Base-by-base conservation (phyloP, 164 flowering plant species). In the Santalum album region DNA sequence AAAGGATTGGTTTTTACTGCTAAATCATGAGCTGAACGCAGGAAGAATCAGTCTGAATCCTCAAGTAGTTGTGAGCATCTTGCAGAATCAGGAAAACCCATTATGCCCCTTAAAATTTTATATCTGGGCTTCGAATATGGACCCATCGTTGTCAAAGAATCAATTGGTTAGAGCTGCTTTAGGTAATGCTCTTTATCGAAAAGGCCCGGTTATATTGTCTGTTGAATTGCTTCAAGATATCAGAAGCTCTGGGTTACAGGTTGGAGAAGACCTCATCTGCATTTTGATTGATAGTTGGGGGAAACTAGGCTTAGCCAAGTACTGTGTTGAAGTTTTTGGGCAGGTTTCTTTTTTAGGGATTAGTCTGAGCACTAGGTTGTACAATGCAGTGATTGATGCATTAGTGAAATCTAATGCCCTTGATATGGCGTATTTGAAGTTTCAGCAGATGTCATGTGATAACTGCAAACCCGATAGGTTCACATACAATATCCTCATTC, bases 231-330 rank as follows among this genome's bases (percentile, higher is more conserved):
- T 92, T 56, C 63, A 66, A 43, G 89, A 83, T 22, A 56, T 89
- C 64, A 73, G 59, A 42, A 65, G 49, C 12, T 71, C 77, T 12
- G 90, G 87, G 24, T 69, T 53, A 67, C 45, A 22, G 32, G 49
- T 92, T 26, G 76, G 69, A 0, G 94, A 88, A 51, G 90, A 83
- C 5, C 56, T 80, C 75, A 65, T 92, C 26, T 86, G 86, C 57
- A 38, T 82, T 62, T 70, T 92, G 65, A 77, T 92, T 68, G 75
- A 82, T 42, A 84, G 95, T 61, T 92, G 98, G 98, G 98, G 98
- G 7, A 80, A 84, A 56, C 73, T 92, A 45, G 96, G 98, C 27
- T 74, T 92, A 58, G 87, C 87, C 0, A 92, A 81, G 70, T 92
- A 89, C 47, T 79, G 90, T 57, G 58, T 61, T 35, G 94, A 89